Evolutionary conservation across 1,284 basidiomycete species (phyloP), one percentile per base, ranked within the genome.

Genomic region (Ganoderma sinense): DNA sequence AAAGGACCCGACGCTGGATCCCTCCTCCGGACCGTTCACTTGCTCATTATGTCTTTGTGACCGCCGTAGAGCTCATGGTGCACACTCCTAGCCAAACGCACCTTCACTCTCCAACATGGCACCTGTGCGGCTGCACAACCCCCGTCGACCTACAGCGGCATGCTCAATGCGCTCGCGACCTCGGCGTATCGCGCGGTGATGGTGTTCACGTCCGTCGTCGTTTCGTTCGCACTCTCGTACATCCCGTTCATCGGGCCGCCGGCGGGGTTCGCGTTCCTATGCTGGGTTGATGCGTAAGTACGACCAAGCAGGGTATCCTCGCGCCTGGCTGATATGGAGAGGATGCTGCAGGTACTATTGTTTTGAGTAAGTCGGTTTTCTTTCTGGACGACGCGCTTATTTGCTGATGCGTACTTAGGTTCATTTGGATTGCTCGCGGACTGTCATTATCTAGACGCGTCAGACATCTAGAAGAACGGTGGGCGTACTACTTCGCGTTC

Each of bases 401-500:
- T 56, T 36, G 36, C 60, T 56, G n/a, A 58, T 26, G 23, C 11
- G 10, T 67, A 41, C 48, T 36, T 71, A 95, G 94, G 75, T 93
- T 91, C 75, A 87, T 93, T 45, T 94, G 93, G 93, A 87, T 92
- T 58, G 88, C 92, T 10, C 88, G 90, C 20, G 92, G 92, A 10
- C 79, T 91, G 73, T 89, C 91, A 14, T 83, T 94, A 36, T 86
- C 91, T 4, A 83, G 87, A 36, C 84, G 94, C 62, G 88, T 95
- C 62, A 82, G 91, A 64, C 87, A 93, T 77, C 83, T 95, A 23
- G 94, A 96, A 81, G 93, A 95, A 79, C 87, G 94, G 60, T 96
- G 94, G 94, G 87, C 91, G 1, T 96, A 95, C 79, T 94, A 91
- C 77, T 85, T 95, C 69, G 91, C 92, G 8, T 96, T 95, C 71